Evolutionary conservation across 148 eudicot species (phyloP).

Genomic region (Rhododendron griersonianum): DNA sequence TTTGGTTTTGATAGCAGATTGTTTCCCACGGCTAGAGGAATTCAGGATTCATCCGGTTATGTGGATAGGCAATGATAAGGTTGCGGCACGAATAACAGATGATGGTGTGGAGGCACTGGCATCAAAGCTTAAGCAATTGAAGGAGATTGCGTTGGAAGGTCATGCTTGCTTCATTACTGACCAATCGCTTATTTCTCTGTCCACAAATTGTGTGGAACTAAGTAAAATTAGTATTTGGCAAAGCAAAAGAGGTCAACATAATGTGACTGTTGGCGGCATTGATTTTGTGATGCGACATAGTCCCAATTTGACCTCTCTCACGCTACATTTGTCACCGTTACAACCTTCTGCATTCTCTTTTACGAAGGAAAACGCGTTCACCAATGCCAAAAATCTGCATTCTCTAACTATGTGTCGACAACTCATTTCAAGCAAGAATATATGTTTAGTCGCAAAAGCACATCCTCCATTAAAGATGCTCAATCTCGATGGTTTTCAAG

Average conservation of each 20-base stretch:
- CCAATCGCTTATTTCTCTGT: neutral
- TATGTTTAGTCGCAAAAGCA: neutral
- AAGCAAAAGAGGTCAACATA: neutral
- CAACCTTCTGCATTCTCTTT: neutral
- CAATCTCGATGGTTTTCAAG: accelerated
- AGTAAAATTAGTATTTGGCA: neutral
- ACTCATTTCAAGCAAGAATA: neutral
- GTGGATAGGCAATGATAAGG: too few species aligned
- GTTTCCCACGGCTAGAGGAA: too few species aligned
- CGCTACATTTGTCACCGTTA: neutral
- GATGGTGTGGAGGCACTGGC: too few species aligned
- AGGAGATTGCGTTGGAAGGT: too few species aligned
- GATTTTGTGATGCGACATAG: neutral
- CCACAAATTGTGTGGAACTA: neutral
- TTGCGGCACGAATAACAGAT: too few species aligned
- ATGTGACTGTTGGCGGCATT: neutral
- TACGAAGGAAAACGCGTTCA: neutral
- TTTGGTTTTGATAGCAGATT: too few species aligned
- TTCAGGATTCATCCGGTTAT: too few species aligned
- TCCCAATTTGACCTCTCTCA: neutral
- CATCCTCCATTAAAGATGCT: neutral
- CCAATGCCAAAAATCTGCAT: neutral
- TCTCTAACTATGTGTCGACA: neutral
- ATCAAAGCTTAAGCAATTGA: too few species aligned
- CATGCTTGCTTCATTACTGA: neutral